Base-by-base conservation (phyloP, 805 yeast species). In the Gaillardinia entomophila region DNA sequence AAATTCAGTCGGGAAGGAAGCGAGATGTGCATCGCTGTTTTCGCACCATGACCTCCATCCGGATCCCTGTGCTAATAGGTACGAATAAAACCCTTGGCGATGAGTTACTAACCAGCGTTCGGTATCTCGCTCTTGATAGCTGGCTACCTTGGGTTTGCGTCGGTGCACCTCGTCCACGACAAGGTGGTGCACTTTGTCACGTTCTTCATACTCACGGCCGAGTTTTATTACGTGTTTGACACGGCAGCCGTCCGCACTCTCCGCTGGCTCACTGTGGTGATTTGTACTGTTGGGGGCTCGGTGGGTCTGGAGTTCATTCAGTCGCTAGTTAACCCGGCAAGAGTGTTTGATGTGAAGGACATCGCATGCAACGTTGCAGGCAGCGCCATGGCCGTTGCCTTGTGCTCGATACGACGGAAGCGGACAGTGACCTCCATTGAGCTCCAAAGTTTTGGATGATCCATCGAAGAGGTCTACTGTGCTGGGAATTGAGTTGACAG, bases 261-360 rank as follows among this genome's bases (percentile, higher is more conserved):
- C 41, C 43, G 24, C 47, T 47, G 2, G 42, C 43, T 41, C 30
- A 47, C 75, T 0, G 38, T 71, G 6, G 12, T 58, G 0, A 42
- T 62, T 3, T 75, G 82, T 45, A 67, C 75, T 1, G n/a, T 68
- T 2, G 60, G 58, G 2, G 79, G 68, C 0, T 57, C 73, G 11
- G 47, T 75, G 3, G 57, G 60, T 2, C 77, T 77, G 53, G 84
- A 77, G 44, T 54, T 68, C 29, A 34, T 66, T 1, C 84, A 77
- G 41, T 63, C 64, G 12, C 6, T 57, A 12, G 52, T 75, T 3
- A 64, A 73, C 24, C 69, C 77, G 1, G 45, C 38, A 3, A 45
- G 84, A 32, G 53, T 54, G 0, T 77, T 75, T 49, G 84, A 77
- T 39, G 29, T 47, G 2, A 29, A 41, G 29, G 84, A 77, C 45